Evolutionary conservation across 2,329 filamentous ascomycete genomes (phyloP).

Genomic region (Biscogniauxia mediterranea): DNA sequence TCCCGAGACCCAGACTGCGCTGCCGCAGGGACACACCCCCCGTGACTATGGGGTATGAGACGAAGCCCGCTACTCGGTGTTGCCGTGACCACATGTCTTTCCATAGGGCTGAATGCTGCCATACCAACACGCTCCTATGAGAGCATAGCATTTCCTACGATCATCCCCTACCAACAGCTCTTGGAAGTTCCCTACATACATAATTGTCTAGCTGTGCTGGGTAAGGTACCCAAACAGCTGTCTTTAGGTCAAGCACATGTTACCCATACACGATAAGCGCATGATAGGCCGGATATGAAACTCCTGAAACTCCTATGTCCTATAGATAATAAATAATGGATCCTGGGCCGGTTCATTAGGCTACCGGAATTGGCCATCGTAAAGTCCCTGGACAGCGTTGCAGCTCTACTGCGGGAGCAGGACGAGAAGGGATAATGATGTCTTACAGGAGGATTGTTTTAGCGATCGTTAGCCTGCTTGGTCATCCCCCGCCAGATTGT

Average conservation of each 20-base stretch:
- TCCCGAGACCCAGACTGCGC: constrained; percentile 2
- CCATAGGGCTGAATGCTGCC: constrained; percentile 20
- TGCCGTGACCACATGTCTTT: constrained; percentile 15
- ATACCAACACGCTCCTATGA: constrained; percentile 10
- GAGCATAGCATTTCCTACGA: constrained; percentile 8
- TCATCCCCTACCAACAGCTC: constrained; percentile 9
- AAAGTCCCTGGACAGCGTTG: neutral
- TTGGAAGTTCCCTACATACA: neutral
- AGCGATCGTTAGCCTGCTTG: neutral
- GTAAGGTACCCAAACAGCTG: neutral
- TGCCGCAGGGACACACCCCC: neutral
- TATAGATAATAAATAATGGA: neutral
- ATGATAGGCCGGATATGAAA: neutral
- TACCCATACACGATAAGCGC: neutral
- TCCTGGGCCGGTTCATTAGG: neutral
- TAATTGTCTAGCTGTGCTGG: neutral
- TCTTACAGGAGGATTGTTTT: neutral
- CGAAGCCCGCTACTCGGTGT: constrained; percentile 18
- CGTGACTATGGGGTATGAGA: neutral
- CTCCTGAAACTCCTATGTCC: neutral
- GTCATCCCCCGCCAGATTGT: neutral
- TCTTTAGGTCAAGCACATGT: neutral
- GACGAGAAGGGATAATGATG: neutral
- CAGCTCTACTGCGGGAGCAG: neutral
- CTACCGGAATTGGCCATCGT: neutral